Evolutionary conservation across 306 rosid species (phyloP).

Genomic region (Cicer chorassanicum): DNA sequence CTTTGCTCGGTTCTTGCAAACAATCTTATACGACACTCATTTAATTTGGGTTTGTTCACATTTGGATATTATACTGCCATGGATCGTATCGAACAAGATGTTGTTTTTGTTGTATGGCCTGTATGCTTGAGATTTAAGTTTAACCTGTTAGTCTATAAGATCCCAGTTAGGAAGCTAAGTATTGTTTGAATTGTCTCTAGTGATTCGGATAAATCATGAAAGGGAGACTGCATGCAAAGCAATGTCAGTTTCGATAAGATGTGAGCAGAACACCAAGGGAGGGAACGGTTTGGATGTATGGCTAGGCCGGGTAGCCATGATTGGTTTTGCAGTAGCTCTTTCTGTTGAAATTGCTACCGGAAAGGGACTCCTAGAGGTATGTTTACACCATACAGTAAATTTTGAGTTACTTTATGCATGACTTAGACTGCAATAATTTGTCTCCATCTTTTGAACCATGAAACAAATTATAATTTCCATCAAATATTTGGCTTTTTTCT

Average conservation of each 20-base stretch:
- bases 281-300: conserved; percentile 76
- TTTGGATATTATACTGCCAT: neutral
- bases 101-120: neutral
- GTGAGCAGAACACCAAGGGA: conserved; percentile 72
- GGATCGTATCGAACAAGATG: neutral
- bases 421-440: conserved; percentile 27
- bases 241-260: conserved; percentile 62
- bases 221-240: conserved; percentile 54
- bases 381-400: neutral
- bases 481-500: conserved; percentile 24
- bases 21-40: conserved; percentile 10
- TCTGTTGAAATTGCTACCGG: conserved; percentile 83
- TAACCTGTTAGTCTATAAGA: neutral
- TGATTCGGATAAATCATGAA: conserved; percentile 52
- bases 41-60: neutral
- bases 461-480: conserved; percentile 23
- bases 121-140: neutral
- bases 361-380: conserved; percentile 93
- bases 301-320: conserved; percentile 90
- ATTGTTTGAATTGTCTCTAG: conserved; percentile 49
- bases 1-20: neutral
- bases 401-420: conserved; percentile 27
- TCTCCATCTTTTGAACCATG: conserved; percentile 24
- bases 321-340: conserved; percentile 82
- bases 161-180: neutral